Conservation (phyloP, 805 yeast species). For the Candida rishiriensis region DNA sequence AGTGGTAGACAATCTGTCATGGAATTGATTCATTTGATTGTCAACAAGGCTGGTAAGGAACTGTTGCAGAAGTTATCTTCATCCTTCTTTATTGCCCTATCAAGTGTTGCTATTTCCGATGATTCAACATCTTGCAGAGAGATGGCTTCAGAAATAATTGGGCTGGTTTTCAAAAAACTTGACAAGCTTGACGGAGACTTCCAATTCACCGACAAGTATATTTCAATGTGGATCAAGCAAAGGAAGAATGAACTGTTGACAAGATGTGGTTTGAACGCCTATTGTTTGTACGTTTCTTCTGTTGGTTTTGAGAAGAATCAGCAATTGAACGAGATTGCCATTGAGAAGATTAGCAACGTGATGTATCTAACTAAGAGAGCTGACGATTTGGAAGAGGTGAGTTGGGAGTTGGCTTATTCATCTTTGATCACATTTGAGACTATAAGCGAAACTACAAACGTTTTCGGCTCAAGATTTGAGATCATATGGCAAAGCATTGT, state of each 20-base stretch:
- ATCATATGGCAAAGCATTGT: constrained; percentile 51
- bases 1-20: constrained; percentile 85
- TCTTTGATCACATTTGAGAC: constrained; percentile 44
- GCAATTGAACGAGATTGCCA: constrained; percentile 23
- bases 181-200: constrained; percentile 23
- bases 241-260: constrained; percentile 45
- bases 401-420: constrained; percentile 78
- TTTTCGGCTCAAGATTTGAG: constrained; percentile 38
- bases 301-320: constrained; percentile 36
- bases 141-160: constrained; percentile 64
- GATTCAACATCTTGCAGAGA: constrained; percentile 76
- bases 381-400: constrained; percentile 35
- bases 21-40: constrained; percentile 73
- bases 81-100: constrained; percentile 78
- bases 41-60: constrained; percentile 59
- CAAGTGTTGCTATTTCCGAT: constrained; percentile 75
- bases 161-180: constrained; percentile 49
- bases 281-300: constrained; percentile 54
- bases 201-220: constrained; percentile 37
- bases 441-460: constrained; percentile 16
- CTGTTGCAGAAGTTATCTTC: constrained; percentile 57
- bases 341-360: constrained; percentile 18
- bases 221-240: constrained; percentile 61
- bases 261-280: constrained; percentile 72
- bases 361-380: constrained; percentile 30